A percentile compares a stretch with the other conserved stretches of the same genome.
Evolutionary conservation across 1,284 basidiomycete genomes (phyloP).

Genomic region (Rhodotorula sp.): DNA sequence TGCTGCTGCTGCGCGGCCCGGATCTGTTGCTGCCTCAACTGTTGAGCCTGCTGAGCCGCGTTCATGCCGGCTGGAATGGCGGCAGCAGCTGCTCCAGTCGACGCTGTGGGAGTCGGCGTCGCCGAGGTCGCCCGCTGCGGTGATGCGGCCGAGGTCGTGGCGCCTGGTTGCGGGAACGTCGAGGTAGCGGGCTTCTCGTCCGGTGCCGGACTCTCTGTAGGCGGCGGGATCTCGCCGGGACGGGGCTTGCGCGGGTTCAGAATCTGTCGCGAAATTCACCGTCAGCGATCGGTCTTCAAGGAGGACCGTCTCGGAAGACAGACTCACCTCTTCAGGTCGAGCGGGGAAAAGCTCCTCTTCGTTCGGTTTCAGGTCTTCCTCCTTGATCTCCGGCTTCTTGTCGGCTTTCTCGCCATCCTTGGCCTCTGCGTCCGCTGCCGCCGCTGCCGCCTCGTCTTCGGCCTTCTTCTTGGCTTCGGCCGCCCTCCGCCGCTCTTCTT

Average conservation of each 20-base stretch:
- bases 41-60: constrained; percentile 23
- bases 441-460: constrained; percentile 6
- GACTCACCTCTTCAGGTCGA: constrained; percentile 24
- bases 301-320: too few species aligned
- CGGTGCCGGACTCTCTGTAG: not conserved
- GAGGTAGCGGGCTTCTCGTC: not conserved
- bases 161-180: not conserved
- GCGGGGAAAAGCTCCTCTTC: constrained; percentile 27
- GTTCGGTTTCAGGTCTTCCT: constrained; percentile 6
- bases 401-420: not conserved
- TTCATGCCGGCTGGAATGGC: constrained; percentile 11
- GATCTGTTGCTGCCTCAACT: constrained; percentile 30
- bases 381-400: constrained; percentile 1
- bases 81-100: not conserved
- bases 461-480: constrained; percentile 29
- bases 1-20: constrained; percentile 11
- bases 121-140: constrained; percentile 1
- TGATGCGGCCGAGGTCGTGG: constrained; percentile 2
- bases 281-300: not conserved
- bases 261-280: constrained; percentile 4
- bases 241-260: constrained; percentile 24
- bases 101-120: not conserved
- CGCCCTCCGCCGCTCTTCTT: constrained; percentile 29
- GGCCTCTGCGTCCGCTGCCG: not conserved
- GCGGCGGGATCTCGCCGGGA: constrained; percentile 10